These are phyloP conservation scores for Monosporascus sp. DNA, from an alignment of 2,329 filamentous ascomycete genomes.

Conservation along the genomic window DNA sequence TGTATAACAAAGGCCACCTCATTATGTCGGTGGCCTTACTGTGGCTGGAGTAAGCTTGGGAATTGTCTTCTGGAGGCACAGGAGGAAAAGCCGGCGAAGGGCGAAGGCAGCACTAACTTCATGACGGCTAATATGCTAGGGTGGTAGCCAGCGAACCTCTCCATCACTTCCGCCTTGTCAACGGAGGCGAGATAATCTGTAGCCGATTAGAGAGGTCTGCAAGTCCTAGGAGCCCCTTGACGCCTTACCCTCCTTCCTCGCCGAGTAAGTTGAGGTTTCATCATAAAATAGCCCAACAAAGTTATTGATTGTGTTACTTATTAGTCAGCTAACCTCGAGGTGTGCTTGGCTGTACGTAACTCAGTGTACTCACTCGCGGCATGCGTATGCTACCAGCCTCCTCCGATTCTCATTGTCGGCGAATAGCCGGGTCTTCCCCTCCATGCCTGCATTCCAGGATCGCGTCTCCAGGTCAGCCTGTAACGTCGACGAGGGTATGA, in stretches of 20 bases:
- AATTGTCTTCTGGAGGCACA: too few relatives aligned
- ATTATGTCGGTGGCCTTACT: conserved; percentile 31
- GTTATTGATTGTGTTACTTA: conserved; percentile 28
- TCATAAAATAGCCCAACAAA: conserved; percentile 29
- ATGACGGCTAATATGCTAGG: conserved; percentile 21
- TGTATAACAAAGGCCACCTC: conserved; percentile 31
- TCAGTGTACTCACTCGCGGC: conserved; percentile 21
- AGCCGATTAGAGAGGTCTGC: neutral
- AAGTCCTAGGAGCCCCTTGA: neutral
- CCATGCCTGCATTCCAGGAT: conserved; percentile 23
- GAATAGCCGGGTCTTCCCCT: conserved; percentile 22
- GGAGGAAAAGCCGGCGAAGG: too few relatives aligned
- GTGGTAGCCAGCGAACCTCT: conserved; percentile 24
- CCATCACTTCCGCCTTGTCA: conserved; percentile 22
- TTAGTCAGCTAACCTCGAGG: neutral
- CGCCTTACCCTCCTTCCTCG: conserved; percentile 5
- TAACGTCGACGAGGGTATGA: conserved; percentile 25
- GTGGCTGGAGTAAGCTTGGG: neutral
- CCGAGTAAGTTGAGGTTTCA: neutral
- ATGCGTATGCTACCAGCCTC: conserved; percentile 29
- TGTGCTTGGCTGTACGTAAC: conserved; percentile 1
- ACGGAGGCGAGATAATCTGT: conserved; percentile 28
- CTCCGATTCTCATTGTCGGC: conserved; percentile 16
- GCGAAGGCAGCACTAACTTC: conserved; percentile 12
- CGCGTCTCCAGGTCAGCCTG: conserved; percentile 26